These are phyloP conservation scores for Monosporascus cannonballus DNA, from an alignment of 2,329 filamentous ascomycete species.

Conservation along the genomic window DNA sequence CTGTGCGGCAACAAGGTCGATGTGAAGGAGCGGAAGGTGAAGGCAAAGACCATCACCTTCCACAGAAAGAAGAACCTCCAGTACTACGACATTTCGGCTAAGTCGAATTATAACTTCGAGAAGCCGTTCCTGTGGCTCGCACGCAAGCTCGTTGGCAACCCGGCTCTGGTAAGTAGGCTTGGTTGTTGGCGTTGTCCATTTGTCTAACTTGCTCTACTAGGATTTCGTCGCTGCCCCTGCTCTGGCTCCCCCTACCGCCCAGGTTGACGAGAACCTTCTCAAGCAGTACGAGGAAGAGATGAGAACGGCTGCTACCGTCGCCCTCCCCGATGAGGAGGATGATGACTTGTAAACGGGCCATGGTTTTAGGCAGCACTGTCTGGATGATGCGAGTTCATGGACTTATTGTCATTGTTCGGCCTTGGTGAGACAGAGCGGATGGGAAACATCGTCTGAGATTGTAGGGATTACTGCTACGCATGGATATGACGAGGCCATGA, in stretches of 20 bases:
- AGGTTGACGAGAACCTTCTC: slow-evolving; percentile 79
- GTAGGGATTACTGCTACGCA: slow-evolving; percentile 9
- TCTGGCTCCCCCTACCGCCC: slow-evolving; percentile 86
- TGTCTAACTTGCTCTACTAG: slow-evolving; percentile 39
- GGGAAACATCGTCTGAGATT: slow-evolving; percentile 4
- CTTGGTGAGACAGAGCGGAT: not conserved
- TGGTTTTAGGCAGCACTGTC: slow-evolving; percentile 9
- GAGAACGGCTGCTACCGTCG: slow-evolving; percentile 69
- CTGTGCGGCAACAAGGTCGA: slow-evolving; percentile 99
- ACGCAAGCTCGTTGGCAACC: slow-evolving; percentile 95
- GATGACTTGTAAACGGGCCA: slow-evolving; percentile 49
- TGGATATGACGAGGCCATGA: slow-evolving; percentile 18
- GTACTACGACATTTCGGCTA: slow-evolving; percentile 99
- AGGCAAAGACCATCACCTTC: slow-evolving; percentile 99
- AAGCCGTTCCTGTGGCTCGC: slow-evolving; percentile 99
- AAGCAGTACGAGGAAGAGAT: slow-evolving; percentile 85
- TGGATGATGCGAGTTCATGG: slow-evolving; percentile 6
- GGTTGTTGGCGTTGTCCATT: not conserved
- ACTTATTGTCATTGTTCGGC: not conserved
- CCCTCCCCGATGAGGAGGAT: slow-evolving; percentile 89
- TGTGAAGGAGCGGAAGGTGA: slow-evolving; percentile 99
- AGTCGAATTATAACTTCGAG: slow-evolving; percentile 99
- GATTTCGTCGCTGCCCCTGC: slow-evolving; percentile 96
- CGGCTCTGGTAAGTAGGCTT: slow-evolving; percentile 58
- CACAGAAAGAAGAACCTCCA: slow-evolving; percentile 99